Base-by-base conservation (phyloP, 1,284 basidiomycete species). In the Cronartium quercuum region DNA sequence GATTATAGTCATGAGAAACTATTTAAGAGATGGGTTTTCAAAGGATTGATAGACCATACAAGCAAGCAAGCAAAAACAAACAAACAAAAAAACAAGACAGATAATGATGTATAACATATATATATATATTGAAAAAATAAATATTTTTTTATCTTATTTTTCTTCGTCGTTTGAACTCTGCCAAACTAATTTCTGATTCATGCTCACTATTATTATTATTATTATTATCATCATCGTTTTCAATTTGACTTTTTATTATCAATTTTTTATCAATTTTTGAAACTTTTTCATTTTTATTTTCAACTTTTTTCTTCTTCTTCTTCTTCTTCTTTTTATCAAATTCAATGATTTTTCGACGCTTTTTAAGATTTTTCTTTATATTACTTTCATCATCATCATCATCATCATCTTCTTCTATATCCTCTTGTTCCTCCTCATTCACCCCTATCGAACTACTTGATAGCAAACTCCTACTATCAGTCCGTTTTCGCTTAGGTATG, bases 121-220 rank as follows among this genome's bases (percentile, higher is more conserved):
- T 6, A 10, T 15, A 9, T 51, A 51, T 7, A 51, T 10, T 10
- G 13, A 51, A 51, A 7, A 7, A 3, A 51, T 1, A 51, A 10
- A 21, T 29, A 55, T 55, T 55, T 55, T 29, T 55, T 55, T n/a
- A n/a, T n/a, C n/a, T n/a, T 55, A 18, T 29, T 21, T 7, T 15
- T 51, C 18, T 55, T 18, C 58, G 58, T 9, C 70, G 61, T 40
- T 73, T 73, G 24, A 73, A 4, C n/a, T 64, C 38, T 38, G 70
- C 70, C 7, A 73, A 57, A 66, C 70, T 73, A 9, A 73, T 66
- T 58, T 73, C 70, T 1, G 70, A 73, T 41, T 38, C 68, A 51
- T 21, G 15, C 1, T 2, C 44, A 51, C 44, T 51, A 13, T 21
- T 21, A 51, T 51, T 21, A 21, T 21, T 51, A 13, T 21, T 21